Percentiles rank a stretch among this genome's conserved stretches.
phyloP scores from a whole-genome alignment of 768 basidiomycete genomes.

The Kwoniella sp. region DNA sequence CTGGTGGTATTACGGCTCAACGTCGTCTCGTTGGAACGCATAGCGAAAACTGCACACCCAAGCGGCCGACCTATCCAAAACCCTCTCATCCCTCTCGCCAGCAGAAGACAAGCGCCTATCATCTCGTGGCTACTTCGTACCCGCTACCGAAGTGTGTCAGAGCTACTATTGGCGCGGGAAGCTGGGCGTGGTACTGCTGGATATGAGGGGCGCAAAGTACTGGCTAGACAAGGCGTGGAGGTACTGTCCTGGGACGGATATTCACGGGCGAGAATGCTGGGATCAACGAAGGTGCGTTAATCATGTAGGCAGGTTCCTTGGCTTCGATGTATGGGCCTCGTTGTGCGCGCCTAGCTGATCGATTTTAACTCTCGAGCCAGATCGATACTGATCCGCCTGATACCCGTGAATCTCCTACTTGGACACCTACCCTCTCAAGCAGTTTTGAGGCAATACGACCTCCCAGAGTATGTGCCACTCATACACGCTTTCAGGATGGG shows the following conservation, averaged over 20 bases:
- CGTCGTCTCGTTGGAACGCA: no score
- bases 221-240: constrained; percentile 46
- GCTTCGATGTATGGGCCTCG: no score
- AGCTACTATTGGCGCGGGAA: constrained; percentile 49
- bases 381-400: constrained; percentile 46
- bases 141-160: constrained; percentile 40
- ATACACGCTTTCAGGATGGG: constrained; percentile 37
- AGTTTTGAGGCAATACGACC: constrained; percentile 33
- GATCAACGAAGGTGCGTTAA: constrained; percentile 38
- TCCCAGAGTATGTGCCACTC: constrained; percentile 35
- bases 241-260: constrained; percentile 27
- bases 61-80: constrained; percentile 32
- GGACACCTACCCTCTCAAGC: constrained; percentile 32
- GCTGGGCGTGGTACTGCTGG: constrained; percentile 37
- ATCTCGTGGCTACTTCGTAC: constrained; percentile 23
- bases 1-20: background rate
- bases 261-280: constrained; percentile 16
- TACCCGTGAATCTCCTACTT: constrained; percentile 45
- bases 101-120: constrained; percentile 36
- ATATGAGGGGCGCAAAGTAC: constrained; percentile 37
- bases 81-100: constrained; percentile 34
- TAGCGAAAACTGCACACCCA: constrained; percentile 49
- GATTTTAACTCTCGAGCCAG: constrained; percentile 20
- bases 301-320: no score
- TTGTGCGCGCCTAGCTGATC: no score